These are phyloP conservation scores for Cyclanthera cordifolia DNA, from an alignment of 306 rosid species.

Conservation along the genomic window DNA sequence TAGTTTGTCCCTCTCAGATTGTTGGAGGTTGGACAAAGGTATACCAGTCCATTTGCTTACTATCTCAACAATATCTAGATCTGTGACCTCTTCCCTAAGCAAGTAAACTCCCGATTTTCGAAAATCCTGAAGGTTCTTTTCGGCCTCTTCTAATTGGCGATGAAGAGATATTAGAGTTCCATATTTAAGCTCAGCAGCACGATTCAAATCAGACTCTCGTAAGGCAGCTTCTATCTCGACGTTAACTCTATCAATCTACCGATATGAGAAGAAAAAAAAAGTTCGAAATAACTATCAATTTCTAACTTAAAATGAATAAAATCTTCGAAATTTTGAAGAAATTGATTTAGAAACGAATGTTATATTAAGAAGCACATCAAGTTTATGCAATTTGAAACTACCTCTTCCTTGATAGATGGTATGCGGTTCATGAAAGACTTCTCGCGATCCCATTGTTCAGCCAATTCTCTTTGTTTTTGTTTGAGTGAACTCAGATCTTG, in stretches of 20 bases:
- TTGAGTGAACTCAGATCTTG: conserved; percentile 60
- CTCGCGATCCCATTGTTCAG: conserved; percentile 78
- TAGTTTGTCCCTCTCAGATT: conserved; percentile 80
- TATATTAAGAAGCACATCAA: not conserved
- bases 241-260: conserved; percentile 91
- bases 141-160: conserved; percentile 73
- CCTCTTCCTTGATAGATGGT: conserved; percentile 91
- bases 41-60: conserved; percentile 94
- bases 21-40: conserved; percentile 76
- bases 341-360: not conserved
- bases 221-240: conserved; percentile 94
- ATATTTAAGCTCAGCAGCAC: conserved; percentile 95
- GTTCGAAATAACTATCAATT: not conserved
- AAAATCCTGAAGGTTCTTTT: conserved; percentile 54
- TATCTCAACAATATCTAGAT: conserved; percentile 81
- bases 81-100: conserved; percentile 84
- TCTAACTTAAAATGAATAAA: not conserved
- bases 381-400: conserved; percentile 15
- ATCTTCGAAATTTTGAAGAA: not conserved
- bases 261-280: conserved; percentile 15
- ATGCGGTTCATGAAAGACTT: conserved; percentile 66
- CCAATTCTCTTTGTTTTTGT: conserved; percentile 65
- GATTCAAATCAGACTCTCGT: conserved; percentile 77
- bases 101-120: conserved; percentile 55
- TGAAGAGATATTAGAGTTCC: conserved; percentile 72